Percentiles rank a stretch among this genome's conserved stretches.
These are phyloP conservation scores for Beauveria pseudobassiana DNA, from an alignment of 2,329 filamentous ascomycete genomes.

Conservation along the genomic window DNA sequence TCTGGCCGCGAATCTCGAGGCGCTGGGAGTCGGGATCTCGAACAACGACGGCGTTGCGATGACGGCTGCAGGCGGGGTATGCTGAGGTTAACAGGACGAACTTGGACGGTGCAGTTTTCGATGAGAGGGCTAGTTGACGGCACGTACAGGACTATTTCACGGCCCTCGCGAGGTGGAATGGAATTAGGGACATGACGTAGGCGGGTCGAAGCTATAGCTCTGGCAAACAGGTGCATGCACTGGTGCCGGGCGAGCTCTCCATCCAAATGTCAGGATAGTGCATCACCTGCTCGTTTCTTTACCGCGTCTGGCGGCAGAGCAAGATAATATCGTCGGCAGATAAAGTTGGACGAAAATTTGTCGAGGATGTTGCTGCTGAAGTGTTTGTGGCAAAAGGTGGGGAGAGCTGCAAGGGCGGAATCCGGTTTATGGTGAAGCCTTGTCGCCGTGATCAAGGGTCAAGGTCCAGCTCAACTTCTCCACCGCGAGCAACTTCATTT, in stretches of 20 bases:
- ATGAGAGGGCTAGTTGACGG: not conserved
- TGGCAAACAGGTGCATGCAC: not conserved
- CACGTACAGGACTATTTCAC: constrained; percentile 74
- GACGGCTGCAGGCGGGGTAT: constrained; percentile 53
- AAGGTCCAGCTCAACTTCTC: not conserved
- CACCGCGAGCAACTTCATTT: not conserved
- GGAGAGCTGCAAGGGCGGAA: constrained; percentile 5
- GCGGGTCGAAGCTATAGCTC: not conserved
- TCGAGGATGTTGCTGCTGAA: not conserved
- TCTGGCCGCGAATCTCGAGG: constrained; percentile 70
- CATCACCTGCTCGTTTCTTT: not conserved
- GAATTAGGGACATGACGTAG: constrained; percentile 58
- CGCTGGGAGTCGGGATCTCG: constrained; percentile 80
- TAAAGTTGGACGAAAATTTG: not conserved
- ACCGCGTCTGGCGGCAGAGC: not conserved
- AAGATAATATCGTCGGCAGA: not conserved
- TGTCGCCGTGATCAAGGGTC: not conserved
- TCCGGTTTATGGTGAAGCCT: not conserved
- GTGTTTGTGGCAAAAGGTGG: constrained; percentile 8
- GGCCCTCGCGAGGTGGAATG: constrained; percentile 65
- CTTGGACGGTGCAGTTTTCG: not conserved
- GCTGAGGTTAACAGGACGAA: not conserved
- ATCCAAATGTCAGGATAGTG: not conserved
- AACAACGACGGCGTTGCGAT: constrained; percentile 86
- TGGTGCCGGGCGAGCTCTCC: not conserved